A percentile compares a stretch with the other conserved stretches of the same genome.
phyloP scores from a whole-genome alignment of 1,284 basidiomycete species.

The Gastroboletus turbinatus region DNA sequence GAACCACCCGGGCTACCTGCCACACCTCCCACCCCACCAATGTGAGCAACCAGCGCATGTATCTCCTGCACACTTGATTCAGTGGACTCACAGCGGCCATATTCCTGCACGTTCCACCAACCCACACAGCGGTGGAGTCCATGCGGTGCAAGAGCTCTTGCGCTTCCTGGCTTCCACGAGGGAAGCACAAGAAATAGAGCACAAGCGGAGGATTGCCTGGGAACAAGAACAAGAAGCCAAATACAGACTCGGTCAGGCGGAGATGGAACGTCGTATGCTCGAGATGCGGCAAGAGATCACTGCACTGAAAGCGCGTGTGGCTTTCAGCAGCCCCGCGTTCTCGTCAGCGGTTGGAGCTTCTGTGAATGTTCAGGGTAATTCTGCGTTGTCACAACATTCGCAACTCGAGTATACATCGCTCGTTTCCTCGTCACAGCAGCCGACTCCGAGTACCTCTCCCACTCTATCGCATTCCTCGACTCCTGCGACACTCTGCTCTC shows the following conservation, averaged over 20 bases:
- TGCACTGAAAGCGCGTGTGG: constrained; percentile 44
- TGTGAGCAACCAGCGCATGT: constrained; percentile 21
- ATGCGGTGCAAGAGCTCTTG: constrained; percentile 57
- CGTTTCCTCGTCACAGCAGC: constrained; percentile 28
- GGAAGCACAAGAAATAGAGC: constrained; percentile 58
- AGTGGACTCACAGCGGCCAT: constrained; percentile 8
- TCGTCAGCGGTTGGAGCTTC: constrained; percentile 8
- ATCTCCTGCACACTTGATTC: neutral
- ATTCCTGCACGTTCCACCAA: constrained; percentile 16
- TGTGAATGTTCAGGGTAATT: constrained; percentile 2
- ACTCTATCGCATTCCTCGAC: constrained; percentile 31
- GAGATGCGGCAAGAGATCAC: constrained; percentile 61
- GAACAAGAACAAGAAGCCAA: constrained; percentile 67
- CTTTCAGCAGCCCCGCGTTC: constrained; percentile 31
- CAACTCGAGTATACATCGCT: constrained; percentile 17
- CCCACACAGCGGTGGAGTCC: constrained; percentile 35
- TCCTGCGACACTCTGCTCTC: constrained; percentile 6
- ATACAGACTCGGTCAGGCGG: constrained; percentile 50
- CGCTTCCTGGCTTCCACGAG: constrained; percentile 51
- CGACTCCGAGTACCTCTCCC: constrained; percentile 35
- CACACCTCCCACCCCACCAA: constrained; percentile 27
- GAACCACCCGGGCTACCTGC: constrained; percentile 42
- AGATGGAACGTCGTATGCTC: constrained; percentile 56
- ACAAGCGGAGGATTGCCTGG: constrained; percentile 58
- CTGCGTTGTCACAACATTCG: constrained; percentile 1